These are phyloP conservation scores for Mrakia frigida DNA, from an alignment of 768 basidiomycete genomes.

Conservation along the genomic window DNA sequence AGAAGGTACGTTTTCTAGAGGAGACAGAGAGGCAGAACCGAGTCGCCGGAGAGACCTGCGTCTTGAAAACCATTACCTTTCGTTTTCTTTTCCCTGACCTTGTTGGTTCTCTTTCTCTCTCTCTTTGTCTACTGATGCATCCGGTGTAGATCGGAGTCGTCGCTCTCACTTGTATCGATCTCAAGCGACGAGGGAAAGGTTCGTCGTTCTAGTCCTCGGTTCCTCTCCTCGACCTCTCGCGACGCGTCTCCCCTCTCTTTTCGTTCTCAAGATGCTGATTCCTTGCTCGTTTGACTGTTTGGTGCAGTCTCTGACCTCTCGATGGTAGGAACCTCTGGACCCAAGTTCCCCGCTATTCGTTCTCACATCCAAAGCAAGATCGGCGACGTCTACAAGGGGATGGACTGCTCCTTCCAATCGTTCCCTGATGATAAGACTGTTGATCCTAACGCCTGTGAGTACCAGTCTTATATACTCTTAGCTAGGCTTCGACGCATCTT, in stretches of 20 bases:
- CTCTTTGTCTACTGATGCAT: too few species aligned
- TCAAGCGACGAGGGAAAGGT: conserved; percentile 70
- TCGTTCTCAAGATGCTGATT: too few species aligned
- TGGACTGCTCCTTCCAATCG: conserved; percentile 74
- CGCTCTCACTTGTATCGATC: conserved; percentile 81
- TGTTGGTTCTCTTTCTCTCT: not conserved
- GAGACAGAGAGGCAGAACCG: not conserved
- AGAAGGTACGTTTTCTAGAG: conserved; percentile 58
- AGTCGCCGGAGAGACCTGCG: conserved; percentile 3
- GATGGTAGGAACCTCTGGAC: conserved; percentile 85
- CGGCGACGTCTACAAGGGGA: conserved; percentile 72
- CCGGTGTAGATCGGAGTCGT: conserved; percentile 60
- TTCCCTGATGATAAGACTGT: conserved; percentile 66
- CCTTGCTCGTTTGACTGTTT: too few species aligned
- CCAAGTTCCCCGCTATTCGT: conserved; percentile 76
- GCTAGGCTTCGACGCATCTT: too few species aligned
- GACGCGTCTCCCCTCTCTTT: not conserved
- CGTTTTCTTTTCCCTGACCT: not conserved
- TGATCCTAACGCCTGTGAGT: conserved; percentile 77
- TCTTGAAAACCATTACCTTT: not conserved
- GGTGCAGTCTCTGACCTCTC: conserved; percentile 62
- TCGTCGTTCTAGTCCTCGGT: too few species aligned
- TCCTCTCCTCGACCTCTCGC: not conserved
- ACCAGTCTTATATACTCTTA: too few species aligned
- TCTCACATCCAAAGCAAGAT: conserved; percentile 77